Evolutionary conservation across 176 grass and related monocot species (phyloP).

Genomic region (Phragmites australis): DNA sequence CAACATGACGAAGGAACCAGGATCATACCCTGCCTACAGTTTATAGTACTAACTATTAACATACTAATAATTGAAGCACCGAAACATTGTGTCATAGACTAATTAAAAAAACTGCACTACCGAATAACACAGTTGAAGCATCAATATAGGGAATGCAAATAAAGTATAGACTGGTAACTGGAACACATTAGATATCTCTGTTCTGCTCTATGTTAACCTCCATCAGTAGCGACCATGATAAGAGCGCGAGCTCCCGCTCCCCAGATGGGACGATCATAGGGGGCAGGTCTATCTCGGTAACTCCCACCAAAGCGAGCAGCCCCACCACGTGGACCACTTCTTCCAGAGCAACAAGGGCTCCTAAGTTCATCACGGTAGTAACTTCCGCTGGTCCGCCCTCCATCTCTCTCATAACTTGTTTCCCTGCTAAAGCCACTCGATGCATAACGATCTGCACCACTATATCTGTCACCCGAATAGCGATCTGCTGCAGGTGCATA

Average conservation of each 20-base stretch:
- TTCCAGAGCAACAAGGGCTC: slow-evolving; percentile 59
- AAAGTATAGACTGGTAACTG: slow-evolving; percentile 29
- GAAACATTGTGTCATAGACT: neutral
- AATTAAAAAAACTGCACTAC: slow-evolving; percentile 39
- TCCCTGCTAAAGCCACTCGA: slow-evolving; percentile 76
- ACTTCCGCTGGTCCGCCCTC: slow-evolving; percentile 41
- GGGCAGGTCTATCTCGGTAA: slow-evolving; percentile 61
- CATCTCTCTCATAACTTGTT: slow-evolving; percentile 84
- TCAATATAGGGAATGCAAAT: slow-evolving; percentile 27
- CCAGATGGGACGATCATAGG: slow-evolving; percentile 78
- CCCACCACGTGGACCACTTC: slow-evolving; percentile 60
- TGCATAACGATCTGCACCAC: slow-evolving; percentile 64
- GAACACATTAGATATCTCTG: slow-evolving; percentile 32
- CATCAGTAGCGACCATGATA: slow-evolving; percentile 82
- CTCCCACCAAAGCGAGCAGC: slow-evolving; percentile 57
- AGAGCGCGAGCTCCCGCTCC: slow-evolving; percentile 64
- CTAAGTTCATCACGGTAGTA: slow-evolving; percentile 70
- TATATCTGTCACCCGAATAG: slow-evolving; percentile 83
- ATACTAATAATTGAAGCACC: slow-evolving; percentile 31
- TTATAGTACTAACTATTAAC: slow-evolving; percentile 13
- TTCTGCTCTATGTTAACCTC: slow-evolving; percentile 14
- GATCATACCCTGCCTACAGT: slow-evolving; percentile 29
- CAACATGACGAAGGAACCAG: neutral
- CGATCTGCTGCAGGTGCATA: slow-evolving; percentile 70
- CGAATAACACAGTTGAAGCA: slow-evolving; percentile 24